These are phyloP conservation scores for Mycena chlorophos DNA, from an alignment of 768 basidiomycete genomes.

Conservation along the genomic window DNA sequence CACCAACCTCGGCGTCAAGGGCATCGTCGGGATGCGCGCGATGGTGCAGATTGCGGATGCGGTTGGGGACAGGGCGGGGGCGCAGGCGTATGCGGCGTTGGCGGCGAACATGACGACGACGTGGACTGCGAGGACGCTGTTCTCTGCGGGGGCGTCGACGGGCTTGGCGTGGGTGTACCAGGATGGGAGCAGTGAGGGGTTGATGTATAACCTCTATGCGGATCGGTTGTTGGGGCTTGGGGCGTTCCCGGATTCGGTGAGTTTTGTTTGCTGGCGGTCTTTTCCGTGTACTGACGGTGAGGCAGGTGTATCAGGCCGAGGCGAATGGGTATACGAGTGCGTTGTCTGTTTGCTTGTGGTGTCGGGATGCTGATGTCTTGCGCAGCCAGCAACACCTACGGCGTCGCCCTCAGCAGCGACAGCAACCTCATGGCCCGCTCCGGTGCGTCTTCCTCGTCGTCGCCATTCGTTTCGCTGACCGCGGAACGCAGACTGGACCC, in stretches of 20 bases:
- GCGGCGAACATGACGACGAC: not conserved
- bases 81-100: slow-evolving; percentile 28
- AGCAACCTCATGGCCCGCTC: slow-evolving; percentile 25
- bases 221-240: slow-evolving; percentile 45
- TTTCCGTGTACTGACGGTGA: not conserved
- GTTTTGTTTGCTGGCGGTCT: not conserved
- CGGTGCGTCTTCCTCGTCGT: slow-evolving; percentile 17
- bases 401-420: slow-evolving; percentile 18
- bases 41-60: slow-evolving; percentile 51
- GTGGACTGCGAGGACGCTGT: slow-evolving; percentile 10
- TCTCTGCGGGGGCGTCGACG: slow-evolving; percentile 9
- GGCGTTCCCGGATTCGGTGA: slow-evolving; percentile 33
- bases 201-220: slow-evolving; percentile 54
- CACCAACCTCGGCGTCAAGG: slow-evolving; percentile 62
- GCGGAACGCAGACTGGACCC: slow-evolving; percentile 1
- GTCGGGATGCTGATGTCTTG: not conserved
- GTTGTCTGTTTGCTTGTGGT: not conserved
- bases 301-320: not conserved
- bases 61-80: slow-evolving; percentile 26
- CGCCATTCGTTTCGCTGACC: not conserved
- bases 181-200: slow-evolving; percentile 33
- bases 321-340: not conserved
- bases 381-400: not conserved
- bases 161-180: slow-evolving; percentile 24
- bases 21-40: slow-evolving; percentile 53